Conservation (phyloP, 176 grass and related monocot genomes). For the Carex cristatella region DNA sequence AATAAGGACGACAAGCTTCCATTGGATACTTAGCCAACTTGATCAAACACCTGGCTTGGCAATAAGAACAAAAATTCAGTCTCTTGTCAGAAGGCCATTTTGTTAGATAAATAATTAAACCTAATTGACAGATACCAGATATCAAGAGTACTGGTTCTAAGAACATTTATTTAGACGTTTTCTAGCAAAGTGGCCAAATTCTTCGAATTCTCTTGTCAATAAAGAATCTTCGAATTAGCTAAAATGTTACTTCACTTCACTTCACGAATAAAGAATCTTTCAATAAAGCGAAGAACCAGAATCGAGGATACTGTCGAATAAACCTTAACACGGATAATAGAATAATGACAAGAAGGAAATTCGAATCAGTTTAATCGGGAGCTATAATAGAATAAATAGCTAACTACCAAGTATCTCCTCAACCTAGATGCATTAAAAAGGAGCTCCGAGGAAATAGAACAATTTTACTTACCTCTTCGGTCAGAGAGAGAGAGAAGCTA, state of each 20-base stretch:
- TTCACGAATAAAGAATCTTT: not conserved
- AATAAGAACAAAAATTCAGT: not conserved
- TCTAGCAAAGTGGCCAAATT: not conserved
- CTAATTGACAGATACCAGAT: not conserved
- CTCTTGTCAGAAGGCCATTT: not conserved
- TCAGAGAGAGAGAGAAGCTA: not conserved
- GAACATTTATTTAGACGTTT: not conserved
- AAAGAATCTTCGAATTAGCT: not conserved
- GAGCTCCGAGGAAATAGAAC: not conserved
- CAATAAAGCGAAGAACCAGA: not conserved
- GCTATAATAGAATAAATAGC: not conserved
- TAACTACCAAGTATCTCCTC: not conserved
- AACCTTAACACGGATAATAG: not conserved
- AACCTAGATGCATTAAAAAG: not conserved
- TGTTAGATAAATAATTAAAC: not conserved
- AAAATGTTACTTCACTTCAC: not conserved
- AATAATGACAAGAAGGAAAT: not conserved
- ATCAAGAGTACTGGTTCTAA: too few species aligned
- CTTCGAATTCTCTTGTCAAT: not conserved
- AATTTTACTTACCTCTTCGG: not conserved
- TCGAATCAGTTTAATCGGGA: not conserved
- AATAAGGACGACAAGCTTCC: conserved; percentile 46
- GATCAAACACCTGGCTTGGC: not conserved
- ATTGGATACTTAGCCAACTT: not conserved
- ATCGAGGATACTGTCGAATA: not conserved